Evolutionary conservation across 2,329 filamentous ascomycete genomes (phyloP), one percentile per base, ranked within the genome.

Genomic region (Ascochyta viciae-villosae): DNA sequence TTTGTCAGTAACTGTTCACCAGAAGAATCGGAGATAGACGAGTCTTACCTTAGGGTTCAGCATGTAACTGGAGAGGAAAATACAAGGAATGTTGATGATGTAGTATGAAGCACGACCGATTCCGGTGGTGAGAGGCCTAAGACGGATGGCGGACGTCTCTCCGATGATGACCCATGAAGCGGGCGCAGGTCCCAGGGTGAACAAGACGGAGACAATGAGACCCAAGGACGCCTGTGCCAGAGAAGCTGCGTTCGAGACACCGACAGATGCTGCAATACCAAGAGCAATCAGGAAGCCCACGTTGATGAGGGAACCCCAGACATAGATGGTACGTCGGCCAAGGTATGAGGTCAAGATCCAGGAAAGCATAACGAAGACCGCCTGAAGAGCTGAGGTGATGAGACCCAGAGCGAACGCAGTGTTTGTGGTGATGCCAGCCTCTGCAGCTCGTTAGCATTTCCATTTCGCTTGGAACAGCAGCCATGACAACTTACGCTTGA

Each of bases 81-180:
- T 89, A 66, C 84, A 87, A 64, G 86, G 86, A 70, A 89, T 88
- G 55, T 89, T 82, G 58, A 86, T 77, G 5, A 87, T 64, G 74
- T 89, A 89, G 80, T 89, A 89, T 12, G 79, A 75, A 49, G 75
- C 86, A 68, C 87, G 86, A 68, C 87, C 87, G 45, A 88, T 74
- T 73, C 86, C 87, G 23, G 86, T 89, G 3, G 84, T 89, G n/a
- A 89, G 76, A 42, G 87, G 84, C 43, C 87, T 74, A 27, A 89
- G 85, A 58, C 87, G 86, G 50, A 89, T 82, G 46, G 87, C 77
- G 0, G 87, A 87, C 2, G 87, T 89, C 74, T 89, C 87, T 63
- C 83, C 85, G 42, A 89, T 89, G 62, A 89, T 86, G 75, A 85
- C 83, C 82, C 83, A 89, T 9, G 86, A 88, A 37, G 84, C 83